Evolutionary conservation across 2,329 filamentous ascomycete genomes (phyloP), one percentile per base, ranked within the genome.

Genomic region (Cladosporium sp.): DNA sequence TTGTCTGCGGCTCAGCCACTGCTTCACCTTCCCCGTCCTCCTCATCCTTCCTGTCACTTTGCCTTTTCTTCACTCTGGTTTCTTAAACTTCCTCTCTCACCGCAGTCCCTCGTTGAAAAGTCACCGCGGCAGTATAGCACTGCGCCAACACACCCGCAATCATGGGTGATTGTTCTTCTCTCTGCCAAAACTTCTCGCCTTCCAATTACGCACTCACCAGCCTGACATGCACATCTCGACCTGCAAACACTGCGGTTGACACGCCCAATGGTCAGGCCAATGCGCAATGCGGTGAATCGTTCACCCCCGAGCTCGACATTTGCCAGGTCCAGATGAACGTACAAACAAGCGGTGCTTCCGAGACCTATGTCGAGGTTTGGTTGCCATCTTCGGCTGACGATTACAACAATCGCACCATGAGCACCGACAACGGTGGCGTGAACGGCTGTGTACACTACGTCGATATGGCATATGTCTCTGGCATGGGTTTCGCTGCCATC

Each of bases 311-410:
- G 9, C 60, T 68, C 40, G 73, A 75, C 54, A 63, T 75, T 13
- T 78, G 75, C 61, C 73, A 75, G 24, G 65, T 77, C 22, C 67
- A 69, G 1, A 64, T 77, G 22, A 70, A 69, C 40, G 70, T 77
- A 8, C 62, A 70, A 1, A 77, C 75, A 2, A 74, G 73, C 25
- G 64, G 68, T 37, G 65, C 68, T 19, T 74, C 72, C 3, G 70
- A 72, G n/a, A 71, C 75, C 47, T 74, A 70, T 49, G 73, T 77
- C 68, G 76, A 78, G 64, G 73, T 75, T 12, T 78, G 75, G 75
- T 64, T 78, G 9, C 76, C 76, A 15, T 60, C 54, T n/a, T 47
- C 57, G 5, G 35, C 3, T 20, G 45, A 48, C 45, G 45, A 34
- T 7, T 69, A 67, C 66, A 69, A 69, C 51, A 66, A 67, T 34